These are phyloP conservation scores for Cladochytrium replicatum DNA, from an alignment of 192 early-diverging fungal species.

Conservation along the genomic window DNA sequence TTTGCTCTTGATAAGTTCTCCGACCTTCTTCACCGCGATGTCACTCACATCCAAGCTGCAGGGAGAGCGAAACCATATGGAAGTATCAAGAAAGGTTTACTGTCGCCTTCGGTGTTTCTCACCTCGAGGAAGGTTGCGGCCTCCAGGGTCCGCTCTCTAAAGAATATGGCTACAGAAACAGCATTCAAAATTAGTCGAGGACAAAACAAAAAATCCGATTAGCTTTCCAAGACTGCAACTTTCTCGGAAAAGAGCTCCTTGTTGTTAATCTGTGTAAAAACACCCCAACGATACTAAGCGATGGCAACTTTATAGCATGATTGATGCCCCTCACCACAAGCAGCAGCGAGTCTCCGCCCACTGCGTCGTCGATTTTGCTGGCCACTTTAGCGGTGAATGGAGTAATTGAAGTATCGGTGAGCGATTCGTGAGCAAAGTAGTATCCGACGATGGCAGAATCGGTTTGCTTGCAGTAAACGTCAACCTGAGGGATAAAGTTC, in stretches of 20 bases:
- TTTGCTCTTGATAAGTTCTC: no score
- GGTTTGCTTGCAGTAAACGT: constrained; percentile 40
- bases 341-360: constrained; percentile 33
- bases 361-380: constrained; percentile 31
- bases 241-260: no score
- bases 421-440: constrained; percentile 50
- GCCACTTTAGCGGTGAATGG: constrained; percentile 40
- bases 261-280: no score
- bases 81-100: constrained; percentile 23
- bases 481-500: constrained; percentile 30
- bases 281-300: no score
- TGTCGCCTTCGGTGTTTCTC: neutral
- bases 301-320: no score
- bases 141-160: constrained; percentile 39
- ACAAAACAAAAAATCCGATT: constrained; percentile 1
- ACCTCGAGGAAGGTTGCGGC: constrained; percentile 27
- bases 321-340: constrained; percentile 38
- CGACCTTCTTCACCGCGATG: no score
- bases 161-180: constrained; percentile 34
- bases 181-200: neutral
- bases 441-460: constrained; percentile 49
- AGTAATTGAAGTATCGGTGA: constrained; percentile 30
- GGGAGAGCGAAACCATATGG: no score
- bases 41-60: no score
- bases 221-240: constrained; percentile 12